These are phyloP conservation scores for Hypoxylon subgilvum DNA, from an alignment of 495 filamentous ascomycete genomes.

Conservation along the genomic window DNA sequence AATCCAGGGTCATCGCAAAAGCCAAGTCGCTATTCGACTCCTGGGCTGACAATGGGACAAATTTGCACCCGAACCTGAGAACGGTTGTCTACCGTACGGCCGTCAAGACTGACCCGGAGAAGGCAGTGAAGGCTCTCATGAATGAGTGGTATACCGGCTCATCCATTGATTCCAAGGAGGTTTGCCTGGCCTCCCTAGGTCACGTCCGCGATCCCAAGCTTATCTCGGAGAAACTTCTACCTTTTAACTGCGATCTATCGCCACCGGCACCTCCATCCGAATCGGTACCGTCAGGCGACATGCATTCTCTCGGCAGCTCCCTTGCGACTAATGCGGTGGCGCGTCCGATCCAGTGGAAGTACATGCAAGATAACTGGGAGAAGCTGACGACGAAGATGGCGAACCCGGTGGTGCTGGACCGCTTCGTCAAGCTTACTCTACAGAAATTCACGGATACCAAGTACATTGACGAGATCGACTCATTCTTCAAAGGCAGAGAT, in stretches of 20 bases:
- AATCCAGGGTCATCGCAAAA: slow-evolving; percentile 66
- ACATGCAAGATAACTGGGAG: slow-evolving; percentile 79
- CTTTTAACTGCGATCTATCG: slow-evolving; percentile 79
- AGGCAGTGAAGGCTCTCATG: slow-evolving; percentile 73
- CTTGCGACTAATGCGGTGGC: slow-evolving; percentile 73
- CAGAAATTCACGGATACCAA: slow-evolving; percentile 74
- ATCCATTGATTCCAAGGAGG: slow-evolving; percentile 88
- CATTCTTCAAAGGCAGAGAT: slow-evolving; percentile 84
- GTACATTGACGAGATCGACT: slow-evolving; percentile 75
- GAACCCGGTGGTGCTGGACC: slow-evolving; percentile 86
- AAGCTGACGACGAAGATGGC: slow-evolving; percentile 68
- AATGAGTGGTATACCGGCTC: slow-evolving; percentile 80
- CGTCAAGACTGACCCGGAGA: slow-evolving; percentile 69
- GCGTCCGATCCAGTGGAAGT: slow-evolving; percentile 78
- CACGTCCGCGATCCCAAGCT: slow-evolving; percentile 72
- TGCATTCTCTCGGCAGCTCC: slow-evolving; percentile 76
- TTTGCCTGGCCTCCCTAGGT: slow-evolving; percentile 76
- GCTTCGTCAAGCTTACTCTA: slow-evolving; percentile 78
- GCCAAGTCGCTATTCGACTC: slow-evolving; percentile 76
- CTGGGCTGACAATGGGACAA: slow-evolving; percentile 68
- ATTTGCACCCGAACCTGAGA: slow-evolving; percentile 81
- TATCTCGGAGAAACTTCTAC: slow-evolving; percentile 72
- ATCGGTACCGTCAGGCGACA: slow-evolving; percentile 68
- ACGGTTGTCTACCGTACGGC: slow-evolving; percentile 77
- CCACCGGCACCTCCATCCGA: slow-evolving; percentile 56